Evolutionary conservation across 306 rosid genomes (phyloP).

Genomic region (Cucumis cinereus): DNA sequence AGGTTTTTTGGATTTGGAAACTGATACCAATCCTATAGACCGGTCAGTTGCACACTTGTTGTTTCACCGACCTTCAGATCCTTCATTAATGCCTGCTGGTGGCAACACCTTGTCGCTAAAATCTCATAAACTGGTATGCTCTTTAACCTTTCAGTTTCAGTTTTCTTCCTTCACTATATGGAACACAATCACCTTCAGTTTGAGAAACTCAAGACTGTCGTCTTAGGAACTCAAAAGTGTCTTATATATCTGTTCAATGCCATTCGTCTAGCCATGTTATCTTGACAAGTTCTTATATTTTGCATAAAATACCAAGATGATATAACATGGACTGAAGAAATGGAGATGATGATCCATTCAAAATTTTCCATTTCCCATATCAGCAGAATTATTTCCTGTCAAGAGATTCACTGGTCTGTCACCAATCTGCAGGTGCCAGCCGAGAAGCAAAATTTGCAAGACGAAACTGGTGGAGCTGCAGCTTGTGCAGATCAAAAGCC

Average conservation of each 20-base stretch:
- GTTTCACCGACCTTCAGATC: conserved; percentile 64
- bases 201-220: background rate
- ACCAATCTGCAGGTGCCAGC: conserved; percentile 24
- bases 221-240: background rate
- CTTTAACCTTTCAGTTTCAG: conserved; percentile 11
- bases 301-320: background rate
- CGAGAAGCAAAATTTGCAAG: conserved; percentile 36
- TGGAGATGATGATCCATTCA: conserved; percentile 2
- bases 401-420: conserved; percentile 35
- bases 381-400: conserved; percentile 6
- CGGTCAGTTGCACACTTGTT: conserved; percentile 80
- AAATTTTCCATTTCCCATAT: background rate
- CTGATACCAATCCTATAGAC: conserved; percentile 76
- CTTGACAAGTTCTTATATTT: background rate
- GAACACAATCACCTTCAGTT: background rate
- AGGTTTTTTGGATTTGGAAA: conserved; percentile 56
- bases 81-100: conserved; percentile 25
- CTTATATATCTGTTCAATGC: background rate
- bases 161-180: background rate
- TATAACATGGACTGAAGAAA: background rate
- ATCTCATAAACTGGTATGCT: conserved; percentile 36
- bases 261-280: background rate
- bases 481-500: conserved; percentile 15
- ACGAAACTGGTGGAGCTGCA: conserved; percentile 23
- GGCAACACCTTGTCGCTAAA: conserved; percentile 18